Evolutionary conservation across 306 rosid genomes (phyloP).

Genomic region (Vigna reflexopilosa): DNA sequence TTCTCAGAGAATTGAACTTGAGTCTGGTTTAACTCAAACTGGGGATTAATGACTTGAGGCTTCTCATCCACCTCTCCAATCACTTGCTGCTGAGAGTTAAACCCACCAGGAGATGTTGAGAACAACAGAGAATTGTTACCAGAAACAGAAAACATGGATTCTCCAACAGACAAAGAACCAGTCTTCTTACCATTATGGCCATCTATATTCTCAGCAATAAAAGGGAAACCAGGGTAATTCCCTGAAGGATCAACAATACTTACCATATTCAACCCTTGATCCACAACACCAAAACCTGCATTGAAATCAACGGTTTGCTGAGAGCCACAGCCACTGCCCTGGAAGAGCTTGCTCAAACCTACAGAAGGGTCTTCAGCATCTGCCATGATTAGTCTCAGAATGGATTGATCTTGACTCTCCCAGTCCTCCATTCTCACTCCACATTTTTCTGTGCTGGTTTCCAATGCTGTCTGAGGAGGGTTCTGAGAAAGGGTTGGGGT

Average conservation of each 20-base stretch:
- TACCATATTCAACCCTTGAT: slow-evolving; percentile 65
- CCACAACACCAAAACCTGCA: slow-evolving; percentile 63
- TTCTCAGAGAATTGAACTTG: slow-evolving; percentile 68
- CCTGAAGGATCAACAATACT: slow-evolving; percentile 52
- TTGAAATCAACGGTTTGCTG: slow-evolving; percentile 64
- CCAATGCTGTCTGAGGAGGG: slow-evolving; percentile 40
- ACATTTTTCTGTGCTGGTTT: slow-evolving; percentile 58
- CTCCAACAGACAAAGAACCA: slow-evolving; percentile 29
- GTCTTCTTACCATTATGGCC: slow-evolving; percentile 32
- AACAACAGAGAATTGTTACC: slow-evolving; percentile 48
- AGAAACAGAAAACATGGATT: slow-evolving; percentile 51
- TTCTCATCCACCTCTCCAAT: slow-evolving; percentile 65
- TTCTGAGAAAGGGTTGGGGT: slow-evolving; percentile 22
- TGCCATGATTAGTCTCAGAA: slow-evolving; percentile 81
- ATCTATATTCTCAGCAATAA: slow-evolving; percentile 44
- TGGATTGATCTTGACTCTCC: slow-evolving; percentile 90
- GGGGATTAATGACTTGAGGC: slow-evolving; percentile 76
- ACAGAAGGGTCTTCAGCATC: slow-evolving; percentile 89
- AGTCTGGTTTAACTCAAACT: slow-evolving; percentile 63
- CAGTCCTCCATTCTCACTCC: slow-evolving; percentile 83
- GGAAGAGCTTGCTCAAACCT: slow-evolving; percentile 78
- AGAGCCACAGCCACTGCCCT: slow-evolving; percentile 50
- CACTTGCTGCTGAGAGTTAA: slow-evolving; percentile 59
- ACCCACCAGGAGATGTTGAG: slow-evolving; percentile 54
- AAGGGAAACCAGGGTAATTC: slow-evolving; percentile 49